phyloP scores from a whole-genome alignment of 1,139 yeast species.

The Pichia sp. region DNA sequence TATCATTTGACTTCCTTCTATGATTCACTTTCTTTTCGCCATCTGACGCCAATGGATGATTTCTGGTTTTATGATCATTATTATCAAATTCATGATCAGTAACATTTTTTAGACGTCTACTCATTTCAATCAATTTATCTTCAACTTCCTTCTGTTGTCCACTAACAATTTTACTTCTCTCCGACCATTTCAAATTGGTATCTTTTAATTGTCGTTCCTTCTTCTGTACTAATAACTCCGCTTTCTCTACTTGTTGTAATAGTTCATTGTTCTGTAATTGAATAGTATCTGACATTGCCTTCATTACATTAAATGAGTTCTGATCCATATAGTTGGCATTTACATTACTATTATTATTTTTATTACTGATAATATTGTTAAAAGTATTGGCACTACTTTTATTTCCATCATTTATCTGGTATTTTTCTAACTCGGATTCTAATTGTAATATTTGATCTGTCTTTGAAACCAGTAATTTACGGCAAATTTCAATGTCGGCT shows the following conservation, averaged over 20 bases:
- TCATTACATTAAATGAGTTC: not conserved
- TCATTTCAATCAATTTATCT: slow-evolving; percentile 3
- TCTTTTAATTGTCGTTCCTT: slow-evolving; percentile 3
- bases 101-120: slow-evolving; percentile 1
- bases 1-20: not conserved
- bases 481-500: slow-evolving; percentile 7
- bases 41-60: not conserved
- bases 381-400: too few species aligned
- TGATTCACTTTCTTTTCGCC: not conserved
- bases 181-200: not conserved
- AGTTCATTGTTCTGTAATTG: slow-evolving; percentile 6
- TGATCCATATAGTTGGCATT: not conserved
- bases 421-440: slow-evolving; percentile 3
- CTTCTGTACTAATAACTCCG: not conserved
- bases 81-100: not conserved
- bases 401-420: not conserved
- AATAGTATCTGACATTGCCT: slow-evolving; percentile 6
- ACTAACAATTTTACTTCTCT: slow-evolving; percentile 2
- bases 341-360: not conserved
- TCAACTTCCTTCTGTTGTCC: slow-evolving; percentile 10
- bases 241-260: slow-evolving; percentile 5
- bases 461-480: slow-evolving; percentile 9
- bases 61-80: too few species aligned
- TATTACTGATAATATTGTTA: not conserved
- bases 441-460: slow-evolving; percentile 10